Evolutionary conservation across 192 early-diverging fungal species (phyloP).

Genomic region (Backusella circina): DNA sequence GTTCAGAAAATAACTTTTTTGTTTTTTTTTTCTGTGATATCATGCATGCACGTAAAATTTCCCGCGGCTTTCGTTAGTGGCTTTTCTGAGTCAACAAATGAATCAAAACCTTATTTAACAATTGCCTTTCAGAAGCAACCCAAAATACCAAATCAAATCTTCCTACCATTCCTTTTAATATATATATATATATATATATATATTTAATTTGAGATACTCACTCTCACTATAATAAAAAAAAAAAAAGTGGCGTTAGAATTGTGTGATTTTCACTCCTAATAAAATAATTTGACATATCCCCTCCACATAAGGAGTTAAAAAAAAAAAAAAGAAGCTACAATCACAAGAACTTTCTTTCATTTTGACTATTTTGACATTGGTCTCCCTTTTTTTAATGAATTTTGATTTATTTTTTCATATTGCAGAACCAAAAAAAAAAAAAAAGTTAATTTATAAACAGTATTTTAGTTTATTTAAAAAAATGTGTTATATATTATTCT

Average conservation of each 20-base stretch:
- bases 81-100: no score
- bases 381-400: background rate
- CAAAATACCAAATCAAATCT: no score
- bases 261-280: background rate
- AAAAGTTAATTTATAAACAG: no score
- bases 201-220: background rate
- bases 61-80: background rate
- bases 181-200: background rate
- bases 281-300: background rate
- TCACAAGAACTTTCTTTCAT: background rate
- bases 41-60: background rate
- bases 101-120: no score
- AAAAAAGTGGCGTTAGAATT: background rate
- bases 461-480: no score
- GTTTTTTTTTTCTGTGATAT: background rate
- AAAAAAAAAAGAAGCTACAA: no score
- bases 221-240: no score
- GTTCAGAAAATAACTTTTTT: background rate
- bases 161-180: background rate
- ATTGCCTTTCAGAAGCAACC: no score
- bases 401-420: background rate
- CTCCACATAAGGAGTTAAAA: background rate
- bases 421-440: background rate
- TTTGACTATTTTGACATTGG: background rate
- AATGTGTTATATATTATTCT: no score